Conservation (phyloP, 78 protist genomes). For the Cavenderia fasciculata region DNA sequence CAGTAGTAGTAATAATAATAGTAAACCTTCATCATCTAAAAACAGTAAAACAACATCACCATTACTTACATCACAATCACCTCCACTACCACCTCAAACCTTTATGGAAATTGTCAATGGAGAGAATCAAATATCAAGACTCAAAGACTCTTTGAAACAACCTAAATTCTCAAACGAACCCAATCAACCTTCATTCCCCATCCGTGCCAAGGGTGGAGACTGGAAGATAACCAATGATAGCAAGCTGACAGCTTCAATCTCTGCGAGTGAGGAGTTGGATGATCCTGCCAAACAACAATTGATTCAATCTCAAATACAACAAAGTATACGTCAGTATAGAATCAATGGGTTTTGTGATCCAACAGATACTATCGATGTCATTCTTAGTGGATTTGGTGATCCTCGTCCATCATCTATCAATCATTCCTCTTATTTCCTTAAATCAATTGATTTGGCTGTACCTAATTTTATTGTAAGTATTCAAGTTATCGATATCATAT, state of each 20-base stretch:
- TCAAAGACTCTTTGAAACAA: neutral
- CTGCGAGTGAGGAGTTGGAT: neutral
- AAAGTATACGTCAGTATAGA: neutral
- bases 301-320: neutral
- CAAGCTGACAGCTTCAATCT: neutral
- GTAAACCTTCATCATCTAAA: neutral
- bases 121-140: slow-evolving; percentile 1
- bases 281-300: neutral
- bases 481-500: neutral
- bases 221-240: slow-evolving; percentile 8
- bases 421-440: neutral
- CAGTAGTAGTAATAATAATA: neutral
- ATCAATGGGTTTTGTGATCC: neutral
- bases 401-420: neutral
- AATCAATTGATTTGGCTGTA: neutral
- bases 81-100: neutral
- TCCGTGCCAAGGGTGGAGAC: slow-evolving; percentile 14
- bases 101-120: too few relatives aligned
- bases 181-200: slow-evolving; percentile 8
- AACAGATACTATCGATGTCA: neutral
- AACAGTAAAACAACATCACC: neutral
- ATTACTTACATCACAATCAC: neutral
- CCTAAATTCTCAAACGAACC: slow-evolving; percentile 38
- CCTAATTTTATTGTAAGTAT: neutral
- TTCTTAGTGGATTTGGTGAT: neutral